phyloP scores from a whole-genome alignment of 495 filamentous ascomycete genomes.

The Talaromyces stipitatus region DNA sequence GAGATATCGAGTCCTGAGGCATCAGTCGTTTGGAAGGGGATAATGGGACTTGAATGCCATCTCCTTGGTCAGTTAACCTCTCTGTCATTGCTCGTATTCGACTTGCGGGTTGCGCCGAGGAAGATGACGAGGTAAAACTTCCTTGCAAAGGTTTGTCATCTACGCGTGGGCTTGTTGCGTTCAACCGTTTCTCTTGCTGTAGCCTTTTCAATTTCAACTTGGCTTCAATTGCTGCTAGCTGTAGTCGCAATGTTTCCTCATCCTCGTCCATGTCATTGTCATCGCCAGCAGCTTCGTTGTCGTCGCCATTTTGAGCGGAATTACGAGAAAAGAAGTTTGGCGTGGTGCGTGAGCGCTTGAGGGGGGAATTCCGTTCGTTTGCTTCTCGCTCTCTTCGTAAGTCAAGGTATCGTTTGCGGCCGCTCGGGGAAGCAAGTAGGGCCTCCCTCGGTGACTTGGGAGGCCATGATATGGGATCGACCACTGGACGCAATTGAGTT shows the following conservation, averaged over 20 bases:
- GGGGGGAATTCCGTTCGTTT: constrained; percentile 51
- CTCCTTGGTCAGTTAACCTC: not conserved
- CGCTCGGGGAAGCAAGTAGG: constrained; percentile 72
- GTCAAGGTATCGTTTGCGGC: constrained; percentile 47
- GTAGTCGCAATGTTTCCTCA: constrained; percentile 78
- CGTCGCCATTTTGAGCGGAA: constrained; percentile 16
- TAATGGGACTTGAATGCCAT: constrained; percentile 60
- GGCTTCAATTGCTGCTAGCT: constrained; percentile 79
- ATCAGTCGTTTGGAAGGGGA: constrained; percentile 60
- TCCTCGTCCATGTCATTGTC: constrained; percentile 56
- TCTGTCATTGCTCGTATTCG: constrained; percentile 1
- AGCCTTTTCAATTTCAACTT: constrained; percentile 83
- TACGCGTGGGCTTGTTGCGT: constrained; percentile 13
- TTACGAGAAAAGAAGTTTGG: constrained; percentile 26
- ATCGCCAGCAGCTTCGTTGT: constrained; percentile 24
- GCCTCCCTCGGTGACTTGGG: constrained; percentile 80
- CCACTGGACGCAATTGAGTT: constrained; percentile 18
- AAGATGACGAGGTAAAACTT: constrained; percentile 13
- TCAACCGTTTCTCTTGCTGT: constrained; percentile 42
- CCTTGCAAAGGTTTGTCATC: constrained; percentile 16
- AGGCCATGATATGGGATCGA: constrained; percentile 61
- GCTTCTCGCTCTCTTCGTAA: constrained; percentile 53
- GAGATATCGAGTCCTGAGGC: constrained; percentile 55
- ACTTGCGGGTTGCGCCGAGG: not conserved
- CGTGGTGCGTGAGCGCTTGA: constrained; percentile 40